Evolutionary conservation across 2,329 filamentous ascomycete genomes (phyloP), one percentile per base, ranked within the genome.

Genomic region (Cercospora citrullina): DNA sequence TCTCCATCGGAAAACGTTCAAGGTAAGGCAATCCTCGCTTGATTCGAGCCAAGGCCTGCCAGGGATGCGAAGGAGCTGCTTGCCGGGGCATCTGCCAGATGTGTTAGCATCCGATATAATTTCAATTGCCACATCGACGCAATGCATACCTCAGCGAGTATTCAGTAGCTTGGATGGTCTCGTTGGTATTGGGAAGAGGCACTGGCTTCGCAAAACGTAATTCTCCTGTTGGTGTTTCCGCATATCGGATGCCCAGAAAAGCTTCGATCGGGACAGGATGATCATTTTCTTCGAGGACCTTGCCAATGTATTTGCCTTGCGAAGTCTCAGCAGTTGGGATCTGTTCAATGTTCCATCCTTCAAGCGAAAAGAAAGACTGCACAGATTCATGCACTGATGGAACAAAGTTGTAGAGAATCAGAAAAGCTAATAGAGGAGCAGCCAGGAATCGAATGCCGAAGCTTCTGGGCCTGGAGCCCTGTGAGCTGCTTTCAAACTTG

Each of bases 21-120:
- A 77, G 28, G 85, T 87, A 5, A 89, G 79, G 67, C 87, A 89
- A 69, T 88, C 84, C 73, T 89, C 87, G 42, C 66, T 67, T 33
- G 71, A 51, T 26, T 73, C 69, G 48, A 73, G 66, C 72, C 68
- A 70, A 36, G 72, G 71, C 28, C 67, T 70, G 61, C 69, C 71
- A 36, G 72, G 68, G 18, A 72, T 68, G 5, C 67, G 61, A 18
- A 75, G 68, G 5, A 73, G 69, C 60, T 73, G 74, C 64, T 75
- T 76, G 21, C 72, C 74, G 33, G 74, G 74, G 63, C 72, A 74
- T 67, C 73, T 70, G 36, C n/a, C 16, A n/a, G 18, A 5, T n/a
- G 23, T 36, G 60, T 68, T 30, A 71, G 55, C 53, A 18, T 39
- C 18, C 30, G 9, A 10, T 62, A 81, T 82, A 55, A 6, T 55